Percentiles rank a stretch among this genome's conserved stretches.
Evolutionary conservation across 805 yeast genomes (phyloP).

Genomic region (Candida takata): DNA sequence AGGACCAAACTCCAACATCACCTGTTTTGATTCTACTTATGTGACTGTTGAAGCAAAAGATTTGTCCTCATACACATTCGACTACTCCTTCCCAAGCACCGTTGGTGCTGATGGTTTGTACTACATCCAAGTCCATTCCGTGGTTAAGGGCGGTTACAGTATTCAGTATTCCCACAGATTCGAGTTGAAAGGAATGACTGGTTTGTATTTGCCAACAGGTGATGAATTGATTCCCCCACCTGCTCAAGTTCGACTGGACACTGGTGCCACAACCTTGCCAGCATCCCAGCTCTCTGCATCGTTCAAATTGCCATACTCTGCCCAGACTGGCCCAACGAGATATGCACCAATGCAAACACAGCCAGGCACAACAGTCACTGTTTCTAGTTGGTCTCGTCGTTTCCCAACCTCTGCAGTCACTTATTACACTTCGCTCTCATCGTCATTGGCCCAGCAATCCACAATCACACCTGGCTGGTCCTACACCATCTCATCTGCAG

Average conservation of each 20-base stretch:
- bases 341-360: constrained; percentile 93
- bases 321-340: constrained; percentile 71
- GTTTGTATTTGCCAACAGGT: constrained; percentile 41
- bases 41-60: constrained; percentile 23
- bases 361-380: constrained; percentile 67
- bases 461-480: constrained; percentile 86
- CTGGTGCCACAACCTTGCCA: constrained; percentile 27
- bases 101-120: constrained; percentile 58
- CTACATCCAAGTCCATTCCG: constrained; percentile 62
- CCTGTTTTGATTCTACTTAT: constrained; percentile 29
- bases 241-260: constrained; percentile 30
- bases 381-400: constrained; percentile 56
- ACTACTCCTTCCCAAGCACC: constrained; percentile 37
- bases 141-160: constrained; percentile 35
- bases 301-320: constrained; percentile 61
- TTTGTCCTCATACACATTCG: constrained; percentile 27
- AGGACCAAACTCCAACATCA: constrained; percentile 52
- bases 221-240: constrained; percentile 35
- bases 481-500: constrained; percentile 53
- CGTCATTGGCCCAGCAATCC: constrained; percentile 34
- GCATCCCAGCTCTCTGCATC: constrained; percentile 42
- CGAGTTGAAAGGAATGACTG: constrained; percentile 64
- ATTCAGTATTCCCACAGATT: constrained; percentile 67
- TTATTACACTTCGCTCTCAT: constrained; percentile 41
- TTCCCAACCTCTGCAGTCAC: constrained; percentile 66